Percentiles rank a stretch among this genome's conserved stretches.
These are phyloP conservation scores for Geosmithia morbida DNA, from an alignment of 2,329 filamentous ascomycete species.

Conservation along the genomic window DNA sequence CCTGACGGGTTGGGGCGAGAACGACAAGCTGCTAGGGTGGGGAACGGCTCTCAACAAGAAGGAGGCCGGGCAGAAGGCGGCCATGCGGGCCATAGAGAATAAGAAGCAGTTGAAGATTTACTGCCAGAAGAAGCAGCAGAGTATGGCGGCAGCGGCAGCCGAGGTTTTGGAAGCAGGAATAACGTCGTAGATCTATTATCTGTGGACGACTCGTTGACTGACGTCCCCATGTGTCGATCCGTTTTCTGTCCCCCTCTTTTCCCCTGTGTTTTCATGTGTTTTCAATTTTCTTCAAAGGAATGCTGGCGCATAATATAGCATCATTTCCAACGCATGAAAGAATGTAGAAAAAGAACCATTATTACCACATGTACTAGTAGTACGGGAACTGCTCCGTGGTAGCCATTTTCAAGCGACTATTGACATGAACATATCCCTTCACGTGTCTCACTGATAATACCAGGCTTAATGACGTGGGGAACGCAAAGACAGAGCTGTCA, in stretches of 20 bases:
- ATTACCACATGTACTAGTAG: no score
- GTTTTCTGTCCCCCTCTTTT: no score
- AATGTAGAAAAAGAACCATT: no score
- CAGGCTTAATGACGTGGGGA: no score
- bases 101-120: slow-evolving; percentile 45
- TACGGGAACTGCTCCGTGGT: background rate
- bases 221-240: no score
- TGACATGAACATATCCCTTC: background rate
- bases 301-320: no score
- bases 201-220: no score
- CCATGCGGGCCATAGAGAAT: slow-evolving; percentile 47
- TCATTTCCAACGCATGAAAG: no score
- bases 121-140: slow-evolving; percentile 30
- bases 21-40: slow-evolving; percentile 42
- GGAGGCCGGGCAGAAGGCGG: slow-evolving; percentile 55
- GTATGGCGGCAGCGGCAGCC: slow-evolving; percentile 12
- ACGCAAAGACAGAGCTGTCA: no score
- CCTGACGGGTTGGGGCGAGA: slow-evolving; percentile 55
- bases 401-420: background rate
- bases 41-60: slow-evolving; percentile 53
- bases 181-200: no score
- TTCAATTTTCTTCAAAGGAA: no score
- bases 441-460: background rate
- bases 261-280: no score
- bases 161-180: background rate